Evolutionary conservation across 352 stramenopile genomes (phyloP).

Genomic region (Phytophthora rubi): DNA sequence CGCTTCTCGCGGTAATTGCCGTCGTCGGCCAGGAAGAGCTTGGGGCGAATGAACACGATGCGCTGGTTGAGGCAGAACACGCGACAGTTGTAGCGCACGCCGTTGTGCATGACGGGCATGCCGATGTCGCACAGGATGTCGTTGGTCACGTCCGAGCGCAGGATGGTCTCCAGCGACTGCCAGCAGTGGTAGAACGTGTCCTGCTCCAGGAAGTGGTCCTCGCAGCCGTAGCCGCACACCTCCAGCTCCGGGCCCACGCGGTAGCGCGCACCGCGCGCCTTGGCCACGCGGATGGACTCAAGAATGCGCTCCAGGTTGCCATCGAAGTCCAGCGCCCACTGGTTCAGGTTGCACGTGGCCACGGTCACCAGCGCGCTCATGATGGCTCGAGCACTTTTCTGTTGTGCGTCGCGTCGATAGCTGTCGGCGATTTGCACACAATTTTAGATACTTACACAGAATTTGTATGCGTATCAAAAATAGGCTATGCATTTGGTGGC

Average conservation of each 20-base stretch:
- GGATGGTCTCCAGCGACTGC: constrained; percentile 91
- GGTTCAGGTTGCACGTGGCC: constrained; percentile 98
- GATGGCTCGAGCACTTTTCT: constrained; percentile 14
- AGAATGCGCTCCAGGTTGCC: constrained; percentile 95
- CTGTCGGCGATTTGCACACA: neutral
- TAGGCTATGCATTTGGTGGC: neutral
- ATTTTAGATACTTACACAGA: neutral
- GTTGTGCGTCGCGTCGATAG: constrained; percentile 3
- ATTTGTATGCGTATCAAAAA: neutral
- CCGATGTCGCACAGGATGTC: constrained; percentile 98
- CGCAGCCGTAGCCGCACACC: constrained; percentile 98
- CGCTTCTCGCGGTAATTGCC: constrained; percentile 98
- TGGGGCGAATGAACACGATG: constrained; percentile 96
- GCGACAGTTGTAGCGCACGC: constrained; percentile 98
- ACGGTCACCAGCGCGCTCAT: constrained; percentile 93
- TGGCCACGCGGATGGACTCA: constrained; percentile 90
- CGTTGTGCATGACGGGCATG: constrained; percentile 96
- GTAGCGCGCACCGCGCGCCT: constrained; percentile 87
- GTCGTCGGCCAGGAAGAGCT: constrained; percentile 95
- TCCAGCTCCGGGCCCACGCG: constrained; percentile 98
- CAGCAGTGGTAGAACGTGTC: constrained; percentile 99
- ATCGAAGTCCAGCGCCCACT: constrained; percentile 99
- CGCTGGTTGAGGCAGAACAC: constrained; percentile 94
- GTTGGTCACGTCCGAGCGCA: constrained; percentile 90
- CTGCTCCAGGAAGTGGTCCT: constrained; percentile 99